A percentile compares a stretch with the other conserved stretches of the same genome.
phyloP scores from a whole-genome alignment of 2,329 filamentous ascomycete species.

The Fusarium sp. region DNA sequence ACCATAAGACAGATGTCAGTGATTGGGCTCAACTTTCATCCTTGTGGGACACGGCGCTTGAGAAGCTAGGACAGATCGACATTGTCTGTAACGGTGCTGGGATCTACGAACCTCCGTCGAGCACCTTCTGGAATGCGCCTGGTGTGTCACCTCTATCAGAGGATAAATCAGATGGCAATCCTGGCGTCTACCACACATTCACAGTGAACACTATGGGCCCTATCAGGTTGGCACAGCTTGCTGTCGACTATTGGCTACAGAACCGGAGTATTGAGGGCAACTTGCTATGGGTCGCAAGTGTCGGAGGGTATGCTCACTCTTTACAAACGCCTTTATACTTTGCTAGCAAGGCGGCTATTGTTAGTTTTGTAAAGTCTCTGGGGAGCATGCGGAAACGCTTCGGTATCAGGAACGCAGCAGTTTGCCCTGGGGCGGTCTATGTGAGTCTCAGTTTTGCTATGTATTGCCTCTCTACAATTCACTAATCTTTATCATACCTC shows the following conservation, averaged over 20 bases:
- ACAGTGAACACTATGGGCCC: slow-evolving; percentile 25
- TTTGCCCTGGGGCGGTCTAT: slow-evolving; percentile 27
- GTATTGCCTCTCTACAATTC: rapidly evolving
- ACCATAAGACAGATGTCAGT: too few relatives aligned
- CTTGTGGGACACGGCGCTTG: too few relatives aligned
- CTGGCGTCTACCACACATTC: slow-evolving; percentile 44
- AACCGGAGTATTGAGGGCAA: slow-evolving; percentile 37
- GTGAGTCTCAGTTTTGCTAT: neutral
- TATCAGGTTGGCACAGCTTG: slow-evolving; percentile 49
- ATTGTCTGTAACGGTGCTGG: too few relatives aligned
- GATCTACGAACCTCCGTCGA: too few relatives aligned
- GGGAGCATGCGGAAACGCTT: neutral
- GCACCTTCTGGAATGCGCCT: too few relatives aligned
- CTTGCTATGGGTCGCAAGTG: slow-evolving; percentile 45
- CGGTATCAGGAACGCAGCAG: slow-evolving; percentile 22
- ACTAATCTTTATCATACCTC: neutral
- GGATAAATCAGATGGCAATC: slow-evolving; percentile 32
- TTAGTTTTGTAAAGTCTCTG: slow-evolving; percentile 30
- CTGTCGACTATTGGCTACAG: slow-evolving; percentile 49
- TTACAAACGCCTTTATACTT: slow-evolving; percentile 45
- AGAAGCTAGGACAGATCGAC: too few relatives aligned
- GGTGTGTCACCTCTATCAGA: too few relatives aligned
- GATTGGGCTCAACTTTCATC: too few relatives aligned
- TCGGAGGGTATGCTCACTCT: slow-evolving; percentile 48
- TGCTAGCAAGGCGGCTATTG: slow-evolving; percentile 31